Evolutionary conservation across 2,329 filamentous ascomycete genomes (phyloP).

Genomic region (Arthrobotrys sinensis): DNA sequence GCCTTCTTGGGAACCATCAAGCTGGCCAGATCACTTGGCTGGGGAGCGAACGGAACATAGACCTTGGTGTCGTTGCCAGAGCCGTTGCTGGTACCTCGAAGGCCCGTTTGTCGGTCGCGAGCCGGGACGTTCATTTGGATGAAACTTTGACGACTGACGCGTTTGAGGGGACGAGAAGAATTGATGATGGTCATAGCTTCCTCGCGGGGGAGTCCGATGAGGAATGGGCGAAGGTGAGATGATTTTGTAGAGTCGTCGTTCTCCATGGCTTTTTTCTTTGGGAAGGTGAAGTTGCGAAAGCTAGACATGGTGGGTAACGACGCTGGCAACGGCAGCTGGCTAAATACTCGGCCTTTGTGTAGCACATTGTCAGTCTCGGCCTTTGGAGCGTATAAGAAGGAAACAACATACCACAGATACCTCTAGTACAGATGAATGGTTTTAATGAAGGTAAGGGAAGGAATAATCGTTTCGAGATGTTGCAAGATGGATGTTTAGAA

Average conservation of each 20-base stretch:
- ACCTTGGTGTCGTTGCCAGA: neutral
- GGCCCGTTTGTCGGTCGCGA: neutral
- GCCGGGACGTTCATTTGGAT: neutral
- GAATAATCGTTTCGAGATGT: slow-evolving; percentile 18
- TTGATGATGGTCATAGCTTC: slow-evolving; percentile 6
- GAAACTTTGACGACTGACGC: neutral
- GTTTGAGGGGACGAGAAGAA: neutral
- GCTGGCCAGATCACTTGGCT: slow-evolving; percentile 26
- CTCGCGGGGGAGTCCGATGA: slow-evolving; percentile 13
- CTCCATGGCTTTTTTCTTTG: slow-evolving; percentile 2
- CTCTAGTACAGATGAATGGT: neutral
- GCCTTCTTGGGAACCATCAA: slow-evolving; percentile 6
- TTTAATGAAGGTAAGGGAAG: slow-evolving; percentile 1
- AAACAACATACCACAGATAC: neutral
- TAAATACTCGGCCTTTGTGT: slow-evolving; percentile 12
- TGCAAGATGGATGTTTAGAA: slow-evolving; percentile 24
- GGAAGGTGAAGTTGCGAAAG: slow-evolving; percentile 27
- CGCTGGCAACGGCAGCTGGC: neutral
- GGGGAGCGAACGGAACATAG: slow-evolving; percentile 50
- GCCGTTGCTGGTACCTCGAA: neutral
- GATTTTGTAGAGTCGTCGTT: slow-evolving; percentile 2
- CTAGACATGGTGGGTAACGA: slow-evolving; percentile 26
- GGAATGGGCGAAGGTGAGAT: slow-evolving; percentile 14
- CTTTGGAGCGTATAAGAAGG: neutral
- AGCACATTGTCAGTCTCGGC: neutral